Base-by-base conservation (phyloP, 225 moss, liverwort and hornwort genomes). In the Sphagnum contortum region DNA sequence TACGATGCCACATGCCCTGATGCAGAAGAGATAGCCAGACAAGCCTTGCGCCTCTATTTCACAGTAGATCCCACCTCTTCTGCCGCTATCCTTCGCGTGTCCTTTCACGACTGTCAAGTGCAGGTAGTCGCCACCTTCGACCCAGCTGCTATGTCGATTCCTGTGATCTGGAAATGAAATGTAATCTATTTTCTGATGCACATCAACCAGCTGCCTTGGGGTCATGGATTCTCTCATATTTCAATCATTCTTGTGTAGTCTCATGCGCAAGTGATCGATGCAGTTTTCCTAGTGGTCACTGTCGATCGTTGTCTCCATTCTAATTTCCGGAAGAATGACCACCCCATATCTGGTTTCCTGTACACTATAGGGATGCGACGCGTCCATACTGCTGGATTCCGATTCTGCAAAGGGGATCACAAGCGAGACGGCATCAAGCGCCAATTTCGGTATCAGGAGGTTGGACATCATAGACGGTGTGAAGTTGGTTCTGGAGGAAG, bases 101-200 rank as follows among this genome's bases (percentile, higher is more conserved):
- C 66, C 45, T 88, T 88, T 63, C 88, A 88, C 66, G 88, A 88
- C 66, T 88, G 88, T 51, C 81, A 81, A 75, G 88, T 88, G 63
- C 72, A 84, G 81, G 87, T 78, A 59, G 29, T 29, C 2, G 8
- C 14, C 53, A 4, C 49, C 12, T 48, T 44, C 11, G 6, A n/a
- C 8, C 3, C 56, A 55, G 7, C 14, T 12, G 13, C 4, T 0
- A 12, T 6, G 13, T 9, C 59, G 13, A 29, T 55, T 48, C 11
- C 3, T 64, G 5, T 9, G 3, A 11, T 60, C 8, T 12, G 5
- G 6, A 45, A 54, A 10, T 5, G 69, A 12, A 59, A 4, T 62
- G 5, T 64, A 10, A 51, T 54, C 65, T 1, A 65, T 50, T 11
- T 55, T 45, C 47, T 14, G 45, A 10, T 54, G 5, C 65, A 51